Conservation (phyloP, 1,284 basidiomycete genomes). For the Erythrobasidium hasegawianum region DNA sequence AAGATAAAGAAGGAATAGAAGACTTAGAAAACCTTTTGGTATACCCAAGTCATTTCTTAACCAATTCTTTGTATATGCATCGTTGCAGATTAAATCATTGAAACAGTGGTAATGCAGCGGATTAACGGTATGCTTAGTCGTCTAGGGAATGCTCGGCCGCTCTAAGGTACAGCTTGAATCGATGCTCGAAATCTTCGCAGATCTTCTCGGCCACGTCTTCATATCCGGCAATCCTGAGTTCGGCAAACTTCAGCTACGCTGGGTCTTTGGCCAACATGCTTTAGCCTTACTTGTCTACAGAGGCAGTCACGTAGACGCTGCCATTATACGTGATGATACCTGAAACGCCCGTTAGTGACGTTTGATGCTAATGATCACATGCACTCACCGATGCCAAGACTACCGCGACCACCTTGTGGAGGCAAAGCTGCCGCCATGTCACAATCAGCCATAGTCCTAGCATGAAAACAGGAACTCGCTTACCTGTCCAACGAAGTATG, state of each 20-base stretch:
- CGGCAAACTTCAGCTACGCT: neutral
- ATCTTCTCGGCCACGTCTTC: conserved; percentile 43
- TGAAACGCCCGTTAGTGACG: neutral
- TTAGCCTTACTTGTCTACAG: conserved; percentile 42
- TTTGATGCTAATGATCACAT: neutral
- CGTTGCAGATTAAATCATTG: conserved; percentile 4
- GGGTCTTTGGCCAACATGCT: neutral
- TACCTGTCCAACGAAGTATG: conserved; percentile 18
- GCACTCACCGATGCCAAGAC: conserved; percentile 40
- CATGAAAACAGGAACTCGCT: no score
- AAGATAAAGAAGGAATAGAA: conserved; percentile 42
- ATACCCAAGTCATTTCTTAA: conserved; percentile 6
- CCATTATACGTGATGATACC: conserved; percentile 47
- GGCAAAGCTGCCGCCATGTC: conserved; percentile 36
- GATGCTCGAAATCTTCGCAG: conserved; percentile 40
- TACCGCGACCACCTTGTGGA: conserved; percentile 45
- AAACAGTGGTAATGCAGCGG: neutral
- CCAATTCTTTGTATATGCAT: neutral
- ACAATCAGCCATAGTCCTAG: no score
- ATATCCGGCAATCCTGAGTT: conserved; percentile 36
- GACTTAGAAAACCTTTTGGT: no score
- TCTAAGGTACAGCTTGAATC: conserved; percentile 27
- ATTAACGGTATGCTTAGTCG: neutral
- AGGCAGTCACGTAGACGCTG: conserved; percentile 43
- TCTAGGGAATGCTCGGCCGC: conserved; percentile 13